Base-by-base conservation (phyloP, 768 basidiomycete species). In the Trametes maxima region DNA sequence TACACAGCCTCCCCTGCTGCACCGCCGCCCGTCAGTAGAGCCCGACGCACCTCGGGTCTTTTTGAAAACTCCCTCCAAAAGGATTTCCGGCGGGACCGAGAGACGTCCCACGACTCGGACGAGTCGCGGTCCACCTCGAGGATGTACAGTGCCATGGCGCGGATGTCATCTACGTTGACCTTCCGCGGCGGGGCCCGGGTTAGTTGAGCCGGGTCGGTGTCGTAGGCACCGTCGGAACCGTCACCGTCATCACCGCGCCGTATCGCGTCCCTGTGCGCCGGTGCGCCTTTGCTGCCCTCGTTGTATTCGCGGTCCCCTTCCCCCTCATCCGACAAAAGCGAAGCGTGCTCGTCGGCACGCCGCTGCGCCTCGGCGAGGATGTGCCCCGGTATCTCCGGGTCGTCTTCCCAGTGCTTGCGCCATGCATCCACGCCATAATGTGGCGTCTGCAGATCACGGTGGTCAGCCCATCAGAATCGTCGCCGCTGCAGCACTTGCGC, bases 401-500 rank as follows among this genome's bases (percentile, higher is more conserved):
- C 3, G 12, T 55, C 49, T 24, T 60, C 59, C 59, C 59, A 60
- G 22, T 60, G 59, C 10, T 40, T 37, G 37, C 49, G 40, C 59
- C 59, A 60, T 28, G 59, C 52, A 6, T 49, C 46, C 17, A 33
- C 43, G n/a, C 36, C 44, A 21, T 45, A 45, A 5, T 35, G n/a
- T 5, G 48, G 48, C 16, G 28, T 35, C 48, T 49, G 28, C 4
- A 48, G 4, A 8, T 1, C 19, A 45, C 13, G 13, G 10, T 19
- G 19, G 11, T n/a, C 44, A n/a, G 44, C n/a, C n/a, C n/a, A n/a
- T n/a, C n/a, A n/a, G n/a, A n/a, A n/a, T n/a, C n/a, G n/a, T n/a
- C n/a, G n/a, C n/a, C n/a, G n/a, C n/a, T n/a, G n/a, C n/a, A n/a
- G n/a, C n/a, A n/a, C n/a, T n/a, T n/a, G n/a, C n/a, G n/a, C n/a